phyloP scores from a whole-genome alignment of 1,139 yeast genomes.

The Candida labiduridarum region DNA sequence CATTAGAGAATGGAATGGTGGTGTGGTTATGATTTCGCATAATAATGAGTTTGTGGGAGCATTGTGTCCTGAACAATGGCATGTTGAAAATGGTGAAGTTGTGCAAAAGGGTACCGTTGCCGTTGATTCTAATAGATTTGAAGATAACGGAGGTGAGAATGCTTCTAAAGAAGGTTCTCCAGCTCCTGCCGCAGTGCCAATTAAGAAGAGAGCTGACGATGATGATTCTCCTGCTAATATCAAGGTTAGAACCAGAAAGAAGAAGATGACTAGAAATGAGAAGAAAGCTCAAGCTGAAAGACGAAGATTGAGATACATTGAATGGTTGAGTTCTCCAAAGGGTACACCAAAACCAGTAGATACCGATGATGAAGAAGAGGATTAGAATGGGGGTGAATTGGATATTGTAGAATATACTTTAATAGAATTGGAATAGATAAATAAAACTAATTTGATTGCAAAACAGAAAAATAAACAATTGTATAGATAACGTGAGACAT shows the following conservation, averaged over 20 bases:
- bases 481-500: background rate
- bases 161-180: constrained; percentile 22
- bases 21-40: constrained; percentile 98
- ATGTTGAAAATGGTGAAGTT: constrained; percentile 89
- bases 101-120: constrained; percentile 79
- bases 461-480: constrained; percentile 1
- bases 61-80: constrained; percentile 98
- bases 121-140: constrained; percentile 78
- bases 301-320: constrained; percentile 90
- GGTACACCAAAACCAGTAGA: constrained; percentile 95
- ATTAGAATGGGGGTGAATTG: constrained; percentile 20
- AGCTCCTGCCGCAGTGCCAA: constrained; percentile 30
- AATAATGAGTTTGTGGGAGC: constrained; percentile 97
- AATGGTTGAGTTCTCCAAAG: constrained; percentile 95
- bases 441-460: background rate
- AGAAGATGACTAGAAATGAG: constrained; percentile 96
- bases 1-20: constrained; percentile 96
- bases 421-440: background rate
- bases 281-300: constrained; percentile 89
- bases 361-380: constrained; percentile 83
- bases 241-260: constrained; percentile 88
- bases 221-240: constrained; percentile 95
- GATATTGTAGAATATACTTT: background rate
- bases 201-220: constrained; percentile 56
- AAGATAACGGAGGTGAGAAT: constrained; percentile 57